Evolutionary conservation across 1,284 basidiomycete species (phyloP).

Genomic region (Anthracocystis setariae): DNA sequence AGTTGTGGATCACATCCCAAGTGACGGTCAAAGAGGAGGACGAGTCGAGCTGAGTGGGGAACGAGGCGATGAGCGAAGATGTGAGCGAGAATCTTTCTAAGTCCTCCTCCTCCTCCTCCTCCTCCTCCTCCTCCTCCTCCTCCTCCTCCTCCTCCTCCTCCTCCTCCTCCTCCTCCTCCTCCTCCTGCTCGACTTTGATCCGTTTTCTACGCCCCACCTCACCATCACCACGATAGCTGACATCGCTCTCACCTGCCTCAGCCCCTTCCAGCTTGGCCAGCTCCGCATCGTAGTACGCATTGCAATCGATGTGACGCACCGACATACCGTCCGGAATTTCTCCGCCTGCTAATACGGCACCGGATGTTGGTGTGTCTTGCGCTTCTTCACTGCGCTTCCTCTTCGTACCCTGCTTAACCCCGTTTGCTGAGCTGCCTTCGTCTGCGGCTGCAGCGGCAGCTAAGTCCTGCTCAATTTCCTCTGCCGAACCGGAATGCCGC

Average conservation of each 20-base stretch:
- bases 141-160: not conserved
- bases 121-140: not conserved
- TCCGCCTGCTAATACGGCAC: too few species aligned
- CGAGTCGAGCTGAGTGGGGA: too few species aligned
- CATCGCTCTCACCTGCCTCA: too few species aligned
- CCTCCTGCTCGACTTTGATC: not conserved
- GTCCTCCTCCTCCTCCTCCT: not conserved
- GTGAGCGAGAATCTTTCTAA: too few species aligned
- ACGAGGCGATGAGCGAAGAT: too few species aligned
- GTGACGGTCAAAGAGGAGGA: too few species aligned
- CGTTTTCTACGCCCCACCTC: too few species aligned
- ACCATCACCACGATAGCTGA: too few species aligned
- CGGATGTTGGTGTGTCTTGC: too few species aligned
- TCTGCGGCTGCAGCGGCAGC: not conserved
- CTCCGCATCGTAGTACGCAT: constrained; percentile 20
- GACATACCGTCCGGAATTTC: constrained; percentile 8
- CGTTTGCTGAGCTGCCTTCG: too few species aligned
- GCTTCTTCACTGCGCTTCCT: constrained; percentile 12
- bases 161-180: not conserved
- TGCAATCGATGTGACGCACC: constrained; percentile 26
- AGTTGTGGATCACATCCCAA: too few species aligned
- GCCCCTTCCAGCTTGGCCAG: constrained; percentile 6
- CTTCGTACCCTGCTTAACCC: not conserved
- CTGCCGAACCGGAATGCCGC: not conserved
- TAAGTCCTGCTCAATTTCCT: constrained; percentile 2